phyloP scores from a whole-genome alignment of 164 flowering plant species.

The Paratinospora sagittata region DNA sequence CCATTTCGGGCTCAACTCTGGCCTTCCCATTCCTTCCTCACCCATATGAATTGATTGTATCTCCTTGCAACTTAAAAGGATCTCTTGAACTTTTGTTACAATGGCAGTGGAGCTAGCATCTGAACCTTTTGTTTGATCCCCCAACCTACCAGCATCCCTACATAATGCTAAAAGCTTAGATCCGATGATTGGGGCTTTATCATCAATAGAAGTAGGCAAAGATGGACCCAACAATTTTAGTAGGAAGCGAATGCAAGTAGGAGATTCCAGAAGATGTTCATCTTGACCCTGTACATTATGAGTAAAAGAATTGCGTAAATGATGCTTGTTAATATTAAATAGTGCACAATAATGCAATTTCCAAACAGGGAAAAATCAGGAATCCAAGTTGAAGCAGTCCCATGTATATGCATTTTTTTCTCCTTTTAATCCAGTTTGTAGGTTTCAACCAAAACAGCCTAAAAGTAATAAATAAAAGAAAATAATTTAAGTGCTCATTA shows the following conservation, averaged over 20 bases:
- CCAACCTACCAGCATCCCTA: slow-evolving; percentile 33
- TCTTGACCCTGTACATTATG: slow-evolving; percentile 66
- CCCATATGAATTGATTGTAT: slow-evolving; percentile 32
- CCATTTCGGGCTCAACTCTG: slow-evolving; percentile 91
- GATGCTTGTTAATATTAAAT: not conserved
- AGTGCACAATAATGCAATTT: not conserved
- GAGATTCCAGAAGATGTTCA: slow-evolving; percentile 75
- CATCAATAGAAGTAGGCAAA: slow-evolving; percentile 28
- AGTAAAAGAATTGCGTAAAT: too few species aligned
- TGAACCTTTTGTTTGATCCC: slow-evolving; percentile 29
- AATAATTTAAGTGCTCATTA: not conserved
- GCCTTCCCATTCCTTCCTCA: slow-evolving; percentile 36
- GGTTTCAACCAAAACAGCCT: not conserved
- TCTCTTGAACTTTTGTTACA: slow-evolving; percentile 61
- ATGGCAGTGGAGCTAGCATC: slow-evolving; percentile 59
- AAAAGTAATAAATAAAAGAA: not conserved
- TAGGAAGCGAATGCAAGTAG: slow-evolving; percentile 57
- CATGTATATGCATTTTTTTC: not conserved
- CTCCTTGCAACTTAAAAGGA: slow-evolving; percentile 76
- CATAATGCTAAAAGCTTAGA: slow-evolving; percentile 58
- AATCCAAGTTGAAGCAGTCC: too few species aligned
- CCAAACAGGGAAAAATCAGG: not conserved
- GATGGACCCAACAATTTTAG: slow-evolving; percentile 69
- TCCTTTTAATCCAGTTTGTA: not conserved
- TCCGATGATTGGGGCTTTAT: slow-evolving; percentile 49